Evolutionary conservation across 2,329 filamentous ascomycete species (phyloP), one percentile per base, ranked within the genome.

Genomic region (Hymenoscyphus repandus): DNA sequence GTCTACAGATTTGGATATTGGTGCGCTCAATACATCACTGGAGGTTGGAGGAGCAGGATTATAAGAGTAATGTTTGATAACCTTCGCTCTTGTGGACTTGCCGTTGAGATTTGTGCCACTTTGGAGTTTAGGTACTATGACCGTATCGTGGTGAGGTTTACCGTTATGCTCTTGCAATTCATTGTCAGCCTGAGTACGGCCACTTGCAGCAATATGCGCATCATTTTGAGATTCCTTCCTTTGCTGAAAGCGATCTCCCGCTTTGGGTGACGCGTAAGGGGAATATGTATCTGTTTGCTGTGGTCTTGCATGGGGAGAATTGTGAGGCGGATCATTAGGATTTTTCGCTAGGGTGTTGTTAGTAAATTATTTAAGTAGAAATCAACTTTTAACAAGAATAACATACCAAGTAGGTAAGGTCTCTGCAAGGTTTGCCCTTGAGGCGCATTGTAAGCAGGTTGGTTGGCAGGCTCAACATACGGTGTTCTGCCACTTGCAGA

Each of bases 251-350:
- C 50, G 45, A n/a, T 55, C 46, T 30, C 41, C 34, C 15, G 40
- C 53, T 43, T 31, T 37, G 33, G 60, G 54, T 13, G 62, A 51
- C 32, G 49, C 48, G 45, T 59, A 59, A 13, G 62, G 62, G 4
- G 62, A 64, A 47, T 63, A 65, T 1, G 59, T 63, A 38, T 53
- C 57, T 12, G 62, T 59, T 27, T 55, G 46, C 38, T 58, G 60
- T 17, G 50, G 58, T 49, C 47, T 54, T 7, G 31, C 36, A 46
- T 56, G 57, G 34, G 56, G 46, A 41, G 49, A 43, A 27, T 55
- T 54, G 46, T 48, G 44, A 49, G 47, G 27, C 11, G 33, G 49
- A 20, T 50, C 54, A 41, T 61, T 56, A 34, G 59, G 58, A 20
- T 51, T 48, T 43, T 56, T 59, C 53, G 46, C 58, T 62, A 49